Evolutionary conservation across 768 basidiomycete genomes (phyloP).

Genomic region (Panellus pusillus): DNA sequence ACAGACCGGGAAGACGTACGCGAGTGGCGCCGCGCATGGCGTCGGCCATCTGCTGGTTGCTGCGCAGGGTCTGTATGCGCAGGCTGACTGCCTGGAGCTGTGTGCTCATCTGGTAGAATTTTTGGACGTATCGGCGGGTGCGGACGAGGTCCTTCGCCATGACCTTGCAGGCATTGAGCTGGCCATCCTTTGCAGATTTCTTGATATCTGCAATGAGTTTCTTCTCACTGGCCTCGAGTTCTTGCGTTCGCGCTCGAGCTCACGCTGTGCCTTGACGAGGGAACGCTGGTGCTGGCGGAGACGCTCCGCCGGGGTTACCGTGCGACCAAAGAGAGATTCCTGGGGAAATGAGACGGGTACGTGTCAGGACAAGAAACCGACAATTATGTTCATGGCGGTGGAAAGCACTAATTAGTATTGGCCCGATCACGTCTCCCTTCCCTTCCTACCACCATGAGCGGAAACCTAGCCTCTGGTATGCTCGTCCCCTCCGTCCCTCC

Average conservation of each 20-base stretch:
- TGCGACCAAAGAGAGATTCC: slow-evolving; percentile 95
- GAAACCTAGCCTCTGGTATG: slow-evolving; percentile 56
- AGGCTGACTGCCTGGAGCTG: slow-evolving; percentile 95
- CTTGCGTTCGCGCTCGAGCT: slow-evolving; percentile 91
- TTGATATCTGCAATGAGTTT: slow-evolving; percentile 95
- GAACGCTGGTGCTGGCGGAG: slow-evolving; percentile 96
- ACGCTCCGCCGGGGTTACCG: slow-evolving; percentile 94
- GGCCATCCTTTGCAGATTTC: slow-evolving; percentile 92
- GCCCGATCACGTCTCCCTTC: slow-evolving; percentile 2
- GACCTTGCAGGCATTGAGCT: slow-evolving; percentile 98
- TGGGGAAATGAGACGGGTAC: slow-evolving; percentile 32
- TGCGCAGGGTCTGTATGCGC: slow-evolving; percentile 93
- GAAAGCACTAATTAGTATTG: slow-evolving; percentile 1
- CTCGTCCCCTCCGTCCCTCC: not conserved
- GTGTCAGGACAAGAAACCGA: slow-evolving; percentile 33
- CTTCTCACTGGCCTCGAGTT: slow-evolving; percentile 96
- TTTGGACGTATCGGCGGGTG: slow-evolving; percentile 92
- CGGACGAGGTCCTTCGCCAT: slow-evolving; percentile 99
- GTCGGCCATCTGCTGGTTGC: slow-evolving; percentile 99
- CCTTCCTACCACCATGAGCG: slow-evolving; percentile 48
- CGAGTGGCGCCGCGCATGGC: slow-evolving; percentile 98
- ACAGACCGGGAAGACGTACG: slow-evolving; percentile 45
- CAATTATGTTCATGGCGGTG: slow-evolving; percentile 74
- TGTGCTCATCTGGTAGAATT: slow-evolving; percentile 98
- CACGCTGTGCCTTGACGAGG: slow-evolving; percentile 94